Base-by-base conservation (phyloP, 305 asterid species). In the Rubia occidens region DNA sequence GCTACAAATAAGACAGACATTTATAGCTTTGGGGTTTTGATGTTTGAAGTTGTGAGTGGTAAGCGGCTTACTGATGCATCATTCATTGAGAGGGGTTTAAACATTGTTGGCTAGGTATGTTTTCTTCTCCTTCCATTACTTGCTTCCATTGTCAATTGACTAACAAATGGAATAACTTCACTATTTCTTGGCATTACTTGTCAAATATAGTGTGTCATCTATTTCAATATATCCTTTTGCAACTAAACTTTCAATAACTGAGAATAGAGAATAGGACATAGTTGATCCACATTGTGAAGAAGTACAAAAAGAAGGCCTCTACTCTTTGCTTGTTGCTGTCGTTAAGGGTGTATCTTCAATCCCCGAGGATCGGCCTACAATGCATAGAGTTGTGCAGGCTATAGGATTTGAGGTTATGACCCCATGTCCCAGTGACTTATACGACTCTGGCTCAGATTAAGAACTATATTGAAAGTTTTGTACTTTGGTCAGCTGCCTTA, bases 81-180 rank as follows among this genome's bases (percentile, higher is more conserved):
- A 62, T 93, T 85, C 85, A 93, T 93, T 14, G 97, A 93, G 84
- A 93, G 90, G 85, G 98, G 98, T 74, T 91, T 90, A 71, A 88
- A 93, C 84, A 87, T 93, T 86, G 98, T 90, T 80, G 97, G 97
- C 81, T 90, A 97, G 97, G 96, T 93, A 88, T 78, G 83, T 35
- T 67, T 53, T 26, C 70, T 70, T 5, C 15, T 17, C 59, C 13
- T 55, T 68, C 32, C 53, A 8, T 10, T 62, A 53, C 45, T 64
- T 54, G 67, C 5, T 59, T 58, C 20, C 64, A 63, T 29, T 3
- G 3, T 42, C 32, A 6, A 8, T 44, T 53, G 54, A 59, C 20
- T 3, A 45, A 29, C 18, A n/a, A 58, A 42, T 32, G 2, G 8
- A 7, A 56, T 11, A 56, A 37, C 7, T n/a, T 13, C 32, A 9